Percentiles rank a stretch among this genome's conserved stretches.
These are phyloP conservation scores for Backusella circina DNA, from an alignment of 192 early-diverging fungal genomes.

Conservation along the genomic window DNA sequence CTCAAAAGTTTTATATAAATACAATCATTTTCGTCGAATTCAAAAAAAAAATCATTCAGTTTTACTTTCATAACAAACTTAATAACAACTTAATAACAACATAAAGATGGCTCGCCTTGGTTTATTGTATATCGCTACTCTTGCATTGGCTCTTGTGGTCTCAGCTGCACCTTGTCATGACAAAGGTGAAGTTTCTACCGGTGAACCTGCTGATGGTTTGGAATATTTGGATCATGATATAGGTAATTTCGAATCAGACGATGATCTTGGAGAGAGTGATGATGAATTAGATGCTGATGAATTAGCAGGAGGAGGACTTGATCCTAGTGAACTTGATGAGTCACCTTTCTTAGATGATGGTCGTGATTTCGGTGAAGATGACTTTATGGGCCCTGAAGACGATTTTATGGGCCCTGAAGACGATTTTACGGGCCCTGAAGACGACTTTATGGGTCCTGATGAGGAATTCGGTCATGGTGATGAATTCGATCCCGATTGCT, in stretches of 20 bases:
- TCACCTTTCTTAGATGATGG: background rate
- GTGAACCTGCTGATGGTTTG: background rate
- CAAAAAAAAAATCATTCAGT: background rate
- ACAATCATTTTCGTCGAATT: background rate
- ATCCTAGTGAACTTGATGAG: background rate
- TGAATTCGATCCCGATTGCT: too few species aligned
- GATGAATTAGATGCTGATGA: background rate
- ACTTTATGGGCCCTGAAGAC: background rate
- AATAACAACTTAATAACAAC: background rate
- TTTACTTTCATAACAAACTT: background rate
- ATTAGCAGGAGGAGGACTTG: background rate
- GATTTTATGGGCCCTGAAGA: background rate
- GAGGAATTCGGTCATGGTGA: too few species aligned
- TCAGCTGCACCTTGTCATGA: background rate
- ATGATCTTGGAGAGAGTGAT: background rate
- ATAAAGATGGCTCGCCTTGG: background rate
- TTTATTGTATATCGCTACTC: background rate
- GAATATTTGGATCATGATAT: background rate
- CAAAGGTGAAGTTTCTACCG: background rate
- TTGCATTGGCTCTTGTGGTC: background rate
- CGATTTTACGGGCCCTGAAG: background rate
- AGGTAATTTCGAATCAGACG: background rate
- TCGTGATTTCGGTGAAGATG: background rate
- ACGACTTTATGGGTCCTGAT: background rate
- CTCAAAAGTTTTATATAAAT: background rate